A percentile compares a stretch with the other conserved stretches of the same genome.
Evolutionary conservation across 1,139 yeast species (phyloP).

Genomic region (Candida pseudoviswanathii): DNA sequence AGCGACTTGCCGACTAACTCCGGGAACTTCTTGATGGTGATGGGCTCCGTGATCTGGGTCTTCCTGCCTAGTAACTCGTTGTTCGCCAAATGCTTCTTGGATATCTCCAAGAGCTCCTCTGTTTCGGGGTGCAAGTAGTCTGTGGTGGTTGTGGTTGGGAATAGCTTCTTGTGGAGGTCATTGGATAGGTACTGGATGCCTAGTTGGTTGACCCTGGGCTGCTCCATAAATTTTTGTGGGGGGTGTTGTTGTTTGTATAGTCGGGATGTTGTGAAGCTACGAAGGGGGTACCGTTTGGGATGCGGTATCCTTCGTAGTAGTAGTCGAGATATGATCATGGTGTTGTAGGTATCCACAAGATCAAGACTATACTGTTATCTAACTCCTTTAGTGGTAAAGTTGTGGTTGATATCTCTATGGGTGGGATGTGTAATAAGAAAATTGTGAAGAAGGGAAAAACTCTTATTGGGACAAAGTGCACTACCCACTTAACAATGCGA

Average conservation of each 20-base stretch:
- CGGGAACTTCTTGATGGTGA: conserved; percentile 64
- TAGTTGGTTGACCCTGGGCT: conserved; percentile 62
- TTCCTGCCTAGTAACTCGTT: conserved; percentile 79
- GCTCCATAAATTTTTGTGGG: conserved; percentile 18
- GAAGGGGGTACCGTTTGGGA: not conserved
- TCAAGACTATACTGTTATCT: not conserved
- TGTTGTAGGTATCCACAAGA: not conserved
- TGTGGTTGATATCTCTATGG: too few relatives aligned
- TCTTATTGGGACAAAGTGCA: not conserved
- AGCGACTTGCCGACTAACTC: conserved; percentile 64
- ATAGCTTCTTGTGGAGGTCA: conserved; percentile 59
- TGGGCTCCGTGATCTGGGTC: conserved; percentile 66
- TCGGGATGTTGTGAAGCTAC: conserved; percentile 3
- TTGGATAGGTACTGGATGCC: conserved; percentile 70
- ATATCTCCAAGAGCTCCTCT: conserved; percentile 50
- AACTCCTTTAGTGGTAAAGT: too few relatives aligned
- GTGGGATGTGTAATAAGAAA: not conserved
- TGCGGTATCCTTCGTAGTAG: conserved; percentile 3
- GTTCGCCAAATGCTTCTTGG: conserved; percentile 60
- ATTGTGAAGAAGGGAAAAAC: not conserved
- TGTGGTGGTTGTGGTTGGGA: conserved; percentile 42
- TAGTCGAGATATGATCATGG: not conserved
- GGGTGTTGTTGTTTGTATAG: conserved; percentile 16
- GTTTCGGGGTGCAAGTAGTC: conserved; percentile 29
- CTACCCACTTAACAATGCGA: not conserved